These are phyloP conservation scores for Evansstolkia leycettana DNA, from an alignment of 495 filamentous ascomycete genomes.

Conservation along the genomic window DNA sequence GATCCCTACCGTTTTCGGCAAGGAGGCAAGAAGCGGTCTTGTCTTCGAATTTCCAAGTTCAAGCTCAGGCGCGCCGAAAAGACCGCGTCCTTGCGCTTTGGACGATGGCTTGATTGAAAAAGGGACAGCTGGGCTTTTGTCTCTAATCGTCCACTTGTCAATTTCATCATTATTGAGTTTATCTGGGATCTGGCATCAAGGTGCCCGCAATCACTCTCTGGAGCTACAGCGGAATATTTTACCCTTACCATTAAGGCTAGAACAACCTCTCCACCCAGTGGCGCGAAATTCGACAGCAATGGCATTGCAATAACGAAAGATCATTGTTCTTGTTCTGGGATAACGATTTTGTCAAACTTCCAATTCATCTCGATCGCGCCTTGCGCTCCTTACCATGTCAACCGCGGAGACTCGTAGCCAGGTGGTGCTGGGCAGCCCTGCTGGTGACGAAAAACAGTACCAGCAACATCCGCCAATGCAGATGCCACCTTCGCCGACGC, in stretches of 20 bases:
- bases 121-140: too few relatives aligned
- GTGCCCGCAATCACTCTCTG: too few relatives aligned
- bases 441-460: not conserved
- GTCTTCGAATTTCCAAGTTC: too few relatives aligned
- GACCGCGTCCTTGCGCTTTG: too few relatives aligned
- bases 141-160: too few relatives aligned
- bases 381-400: not conserved
- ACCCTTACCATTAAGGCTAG: too few relatives aligned
- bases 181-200: too few relatives aligned
- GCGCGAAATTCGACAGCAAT: not conserved
- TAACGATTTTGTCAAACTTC: not conserved
- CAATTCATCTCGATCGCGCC: not conserved
- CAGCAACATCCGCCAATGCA: conserved; percentile 1
- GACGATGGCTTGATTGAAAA: too few relatives aligned
- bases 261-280: too few relatives aligned
- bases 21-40: too few relatives aligned
- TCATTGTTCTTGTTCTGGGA: not conserved
- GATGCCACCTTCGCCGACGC: conserved; percentile 56
- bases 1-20: not conserved
- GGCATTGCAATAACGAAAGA: not conserved
- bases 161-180: too few relatives aligned
- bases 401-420: conserved; percentile 1
- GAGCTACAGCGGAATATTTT: too few relatives aligned
- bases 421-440: not conserved
- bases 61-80: not conserved